Percentiles rank a stretch among this genome's conserved stretches.
Conservation (phyloP, 768 basidiomycete genomes). For the Lactarius sp. region DNA sequence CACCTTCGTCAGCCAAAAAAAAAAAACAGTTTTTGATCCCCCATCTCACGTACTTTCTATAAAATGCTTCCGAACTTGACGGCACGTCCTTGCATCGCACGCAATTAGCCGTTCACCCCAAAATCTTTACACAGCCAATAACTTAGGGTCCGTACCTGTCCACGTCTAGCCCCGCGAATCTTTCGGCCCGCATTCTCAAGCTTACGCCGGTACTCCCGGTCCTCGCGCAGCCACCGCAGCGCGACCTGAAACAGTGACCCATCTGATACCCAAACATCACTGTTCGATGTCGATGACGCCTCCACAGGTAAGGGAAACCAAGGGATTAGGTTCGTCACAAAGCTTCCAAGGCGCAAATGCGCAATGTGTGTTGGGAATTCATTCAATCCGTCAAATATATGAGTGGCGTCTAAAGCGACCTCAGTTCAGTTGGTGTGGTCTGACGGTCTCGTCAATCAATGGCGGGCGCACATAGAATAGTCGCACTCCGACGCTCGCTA, state of each 20-base stretch:
- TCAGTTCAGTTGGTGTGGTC: not conserved
- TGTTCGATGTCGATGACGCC: conserved; percentile 24
- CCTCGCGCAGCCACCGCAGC: conserved; percentile 82
- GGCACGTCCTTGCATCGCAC: conserved; percentile 45
- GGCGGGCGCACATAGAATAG: conserved; percentile 70
- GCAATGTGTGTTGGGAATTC: conserved; percentile 91
- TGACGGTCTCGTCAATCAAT: not conserved
- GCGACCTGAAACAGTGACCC: conserved; percentile 64
- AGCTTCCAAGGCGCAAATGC: conserved; percentile 83
- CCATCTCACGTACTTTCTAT: conserved; percentile 57
- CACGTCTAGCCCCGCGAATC: conserved; percentile 53
- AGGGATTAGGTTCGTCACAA: conserved; percentile 57
- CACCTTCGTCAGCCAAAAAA: not conserved
- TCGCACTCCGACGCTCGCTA: conserved; percentile 72
- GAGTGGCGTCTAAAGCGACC: conserved; percentile 73
- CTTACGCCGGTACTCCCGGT: conserved; percentile 59
- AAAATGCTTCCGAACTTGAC: conserved; percentile 79
- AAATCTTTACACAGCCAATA: not conserved
- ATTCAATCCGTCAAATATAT: conserved; percentile 91
- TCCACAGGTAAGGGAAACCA: conserved; percentile 52
- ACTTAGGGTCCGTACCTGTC: conserved; percentile 41
- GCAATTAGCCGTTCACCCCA: conserved; percentile 4
- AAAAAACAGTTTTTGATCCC: not conserved
- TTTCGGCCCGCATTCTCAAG: conserved; percentile 56
- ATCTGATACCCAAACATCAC: conserved; percentile 27